Evolutionary conservation across 2,329 filamentous ascomycete species (phyloP).

Genomic region (Fusarium duplospermum): DNA sequence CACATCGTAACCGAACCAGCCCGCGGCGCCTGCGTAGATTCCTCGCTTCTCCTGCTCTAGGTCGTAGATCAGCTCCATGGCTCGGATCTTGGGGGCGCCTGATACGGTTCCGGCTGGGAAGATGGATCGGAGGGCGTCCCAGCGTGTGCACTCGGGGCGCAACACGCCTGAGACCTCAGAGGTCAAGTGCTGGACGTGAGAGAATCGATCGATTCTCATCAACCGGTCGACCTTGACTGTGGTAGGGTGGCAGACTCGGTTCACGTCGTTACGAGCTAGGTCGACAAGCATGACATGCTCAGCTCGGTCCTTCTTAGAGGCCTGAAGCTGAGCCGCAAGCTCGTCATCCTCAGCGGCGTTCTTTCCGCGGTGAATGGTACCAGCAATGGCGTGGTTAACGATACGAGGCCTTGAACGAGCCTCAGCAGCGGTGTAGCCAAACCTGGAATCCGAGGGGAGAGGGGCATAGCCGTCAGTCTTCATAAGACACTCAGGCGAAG

Average conservation of each 20-base stretch:
- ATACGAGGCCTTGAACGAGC: constrained; percentile 80
- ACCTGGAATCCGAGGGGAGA: constrained; percentile 39
- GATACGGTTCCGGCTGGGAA: constrained; percentile 97
- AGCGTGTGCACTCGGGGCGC: constrained; percentile 84
- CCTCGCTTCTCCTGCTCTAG: constrained; percentile 94
- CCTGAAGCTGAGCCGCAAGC: constrained; percentile 71
- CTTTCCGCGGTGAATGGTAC: constrained; percentile 86
- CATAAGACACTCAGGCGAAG: constrained; percentile 93
- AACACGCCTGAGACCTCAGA: constrained; percentile 95
- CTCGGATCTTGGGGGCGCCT: constrained; percentile 93
- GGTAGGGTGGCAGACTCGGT: constrained; percentile 91
- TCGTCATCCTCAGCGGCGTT: constrained; percentile 85
- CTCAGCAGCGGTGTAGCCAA: constrained; percentile 41
- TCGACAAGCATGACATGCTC: constrained; percentile 99
- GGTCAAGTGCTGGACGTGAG: constrained; percentile 96
- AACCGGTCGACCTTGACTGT: constrained; percentile 91
- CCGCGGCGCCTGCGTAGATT: constrained; percentile 94
- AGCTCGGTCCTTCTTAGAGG: constrained; percentile 83
- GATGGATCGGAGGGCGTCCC: constrained; percentile 95
- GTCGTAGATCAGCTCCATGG: constrained; percentile 97
- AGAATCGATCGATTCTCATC: constrained; percentile 95
- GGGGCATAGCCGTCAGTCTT: constrained; percentile 64
- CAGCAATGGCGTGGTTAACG: constrained; percentile 96
- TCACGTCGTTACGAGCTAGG: constrained; percentile 94
- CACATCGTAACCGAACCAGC: constrained; percentile 91